phyloP scores from a whole-genome alignment of 1,284 basidiomycete genomes.

The Ustanciosporium gigantosporum region DNA sequence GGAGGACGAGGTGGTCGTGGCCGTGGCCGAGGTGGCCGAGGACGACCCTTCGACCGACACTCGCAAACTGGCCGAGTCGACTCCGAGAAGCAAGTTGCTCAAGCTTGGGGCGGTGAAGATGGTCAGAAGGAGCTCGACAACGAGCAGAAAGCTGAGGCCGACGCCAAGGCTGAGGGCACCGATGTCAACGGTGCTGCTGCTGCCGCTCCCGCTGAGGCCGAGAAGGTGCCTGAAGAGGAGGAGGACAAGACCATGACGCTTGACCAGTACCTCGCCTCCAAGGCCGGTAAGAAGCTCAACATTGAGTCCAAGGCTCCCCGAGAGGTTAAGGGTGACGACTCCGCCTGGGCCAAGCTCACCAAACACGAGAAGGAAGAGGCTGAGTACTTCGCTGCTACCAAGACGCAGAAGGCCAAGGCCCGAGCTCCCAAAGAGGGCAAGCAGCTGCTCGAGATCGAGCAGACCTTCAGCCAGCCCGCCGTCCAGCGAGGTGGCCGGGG shows the following conservation, averaged over 20 bases:
- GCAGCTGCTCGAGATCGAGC: conserved; percentile 57
- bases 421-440: conserved; percentile 49
- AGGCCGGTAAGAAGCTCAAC: conserved; percentile 64
- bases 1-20: conserved; percentile 64
- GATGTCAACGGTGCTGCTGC: conserved; percentile 58
- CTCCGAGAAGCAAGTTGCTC: conserved; percentile 86
- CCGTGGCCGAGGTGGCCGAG: conserved; percentile 67
- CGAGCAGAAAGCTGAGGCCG: conserved; percentile 69
- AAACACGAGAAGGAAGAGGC: conserved; percentile 51
- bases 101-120: conserved; percentile 88
- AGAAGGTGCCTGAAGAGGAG: conserved; percentile 70
- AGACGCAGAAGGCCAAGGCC: conserved; percentile 38
- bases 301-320: conserved; percentile 47
- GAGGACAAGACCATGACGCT: conserved; percentile 86
- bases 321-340: conserved; percentile 42
- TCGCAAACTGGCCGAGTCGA: conserved; percentile 77
- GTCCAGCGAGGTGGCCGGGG: conserved; percentile 36
- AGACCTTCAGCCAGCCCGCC: conserved; percentile 49
- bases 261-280: conserved; percentile 78
- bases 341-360: conserved; percentile 46
- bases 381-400: conserved; percentile 52
- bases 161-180: conserved; percentile 52
- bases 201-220: conserved; percentile 20
- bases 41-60: conserved; percentile 78
- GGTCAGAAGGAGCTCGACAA: conserved; percentile 75